Base-by-base conservation (phyloP, 1,284 basidiomycete species). In the Cutaneotrichosporon spelunceum region DNA sequence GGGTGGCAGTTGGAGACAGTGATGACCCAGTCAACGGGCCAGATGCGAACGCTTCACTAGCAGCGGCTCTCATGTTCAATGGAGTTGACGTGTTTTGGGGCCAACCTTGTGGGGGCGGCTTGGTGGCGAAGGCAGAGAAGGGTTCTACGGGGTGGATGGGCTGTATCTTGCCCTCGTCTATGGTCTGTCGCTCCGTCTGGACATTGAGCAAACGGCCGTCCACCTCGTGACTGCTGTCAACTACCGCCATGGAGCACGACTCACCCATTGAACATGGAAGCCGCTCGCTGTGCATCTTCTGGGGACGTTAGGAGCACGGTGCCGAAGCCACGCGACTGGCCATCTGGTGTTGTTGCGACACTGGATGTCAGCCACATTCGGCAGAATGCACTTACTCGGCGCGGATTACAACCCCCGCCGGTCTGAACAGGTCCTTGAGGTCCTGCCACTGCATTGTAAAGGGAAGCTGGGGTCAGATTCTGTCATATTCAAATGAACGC, bases 381-480 rank as follows among this genome's bases (percentile, higher is more conserved):
- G 14, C 21, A n/a, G 8, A 8, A 16, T 5, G 13, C 2, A 71
- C 72, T 66, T 52, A 75, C 72, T 96, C 92, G 10, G 91, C 93
- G 21, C 93, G 86, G 30, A 92, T 81, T 56, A 97, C 89, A 19
- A 88, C 87, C 10, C 92, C 93, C 2, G 89, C 89, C 68, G 90
- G 87, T 13, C 93, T 85, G 75, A 95, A 93, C 3, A 95, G 83
- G 72, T 96, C 93, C 77, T 95, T 95, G 62, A 97, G 83, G 72
- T 96, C 93, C 79, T 98, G 95, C 95, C 95, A 99, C 81, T 96
- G 93, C 72, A 91, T 90, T 69, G 93, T 89, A 78, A 95, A 90
- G 0, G 94, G 93, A n/a, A 97, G 84, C 91, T 96, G 74, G 24
- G 21, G 53, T 57, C 16, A 57, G 56, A 14, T 42, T 8, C 10